Evolutionary conservation across 306 rosid genomes (phyloP), one percentile per base, ranked within the genome.

Genomic region (Acacia crassicarpa): DNA sequence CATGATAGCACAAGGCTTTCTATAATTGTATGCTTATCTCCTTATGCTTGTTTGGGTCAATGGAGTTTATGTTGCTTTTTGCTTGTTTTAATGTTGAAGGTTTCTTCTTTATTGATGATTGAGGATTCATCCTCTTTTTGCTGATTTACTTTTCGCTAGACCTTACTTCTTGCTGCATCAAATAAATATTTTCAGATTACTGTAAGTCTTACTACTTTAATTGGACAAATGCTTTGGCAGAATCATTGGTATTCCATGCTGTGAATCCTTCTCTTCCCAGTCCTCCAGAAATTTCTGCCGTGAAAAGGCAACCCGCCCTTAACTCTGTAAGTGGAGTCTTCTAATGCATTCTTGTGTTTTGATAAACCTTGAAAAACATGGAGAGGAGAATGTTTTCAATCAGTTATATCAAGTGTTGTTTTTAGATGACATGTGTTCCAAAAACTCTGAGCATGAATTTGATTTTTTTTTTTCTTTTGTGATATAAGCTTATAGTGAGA

Each of bases 301-400:
- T 40, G 51, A 91, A 92, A 85, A 89, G 86, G 80, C 92, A 84
- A 87, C 81, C 84, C 44, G 88, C 81, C 83, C 87, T 84, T 80
- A 81, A 82, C 86, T 79, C 90, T 25, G 99, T 96, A 90, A 93
- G 99, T 89, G 71, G 45, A 87, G 75, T 75, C 79, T 85, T 72
- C 25, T 75, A 84, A 23, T 72, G 63, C 59, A 79, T 45, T 68
- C 41, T 38, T 63, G 38, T 65, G 25, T 80, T 81, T 67, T 85
- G 75, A 72, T 69, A 74, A 72, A 72, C 73, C 27, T 59, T 40
- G 72, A 78, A 41, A 33, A 79, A 9, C 44, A 19, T 22, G 59
- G 32, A 43, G 2, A 6, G 10, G 25, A 69, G 65, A n/a, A 41
- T 45, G 13, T 67, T 76, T 74, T 61, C 19, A 72, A 67, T 41